A percentile compares a stretch with the other conserved stretches of the same genome.
phyloP scores from a whole-genome alignment of 805 yeast species.

The Saccharomycopsis oosterbeekiorum region DNA sequence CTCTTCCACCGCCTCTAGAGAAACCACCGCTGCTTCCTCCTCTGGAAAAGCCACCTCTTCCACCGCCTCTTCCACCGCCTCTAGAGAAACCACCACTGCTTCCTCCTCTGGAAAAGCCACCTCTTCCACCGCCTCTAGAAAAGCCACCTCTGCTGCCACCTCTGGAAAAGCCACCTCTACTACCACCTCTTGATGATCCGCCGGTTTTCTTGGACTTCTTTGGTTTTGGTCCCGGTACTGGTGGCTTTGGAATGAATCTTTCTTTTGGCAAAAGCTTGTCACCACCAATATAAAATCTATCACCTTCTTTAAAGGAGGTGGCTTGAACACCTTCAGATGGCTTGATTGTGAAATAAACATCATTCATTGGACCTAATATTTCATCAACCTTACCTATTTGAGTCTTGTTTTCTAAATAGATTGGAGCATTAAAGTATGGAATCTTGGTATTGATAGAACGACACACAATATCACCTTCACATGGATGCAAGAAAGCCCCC shows the following conservation, averaged over 20 bases:
- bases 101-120: constrained; percentile 36
- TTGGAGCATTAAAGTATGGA: constrained; percentile 98
- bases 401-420: constrained; percentile 90
- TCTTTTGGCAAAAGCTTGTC: constrained; percentile 94
- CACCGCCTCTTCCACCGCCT: constrained; percentile 27
- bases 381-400: constrained; percentile 97
- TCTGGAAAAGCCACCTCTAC: constrained; percentile 38
- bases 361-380: constrained; percentile 94
- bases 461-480: constrained; percentile 97
- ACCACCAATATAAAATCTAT: constrained; percentile 89
- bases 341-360: constrained; percentile 94
- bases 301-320: constrained; percentile 85
- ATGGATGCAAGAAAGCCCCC: constrained; percentile 86
- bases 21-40: constrained; percentile 27
- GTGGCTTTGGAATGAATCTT: constrained; percentile 95
- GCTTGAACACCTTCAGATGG: constrained; percentile 97
- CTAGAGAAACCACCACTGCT: constrained; percentile 39
- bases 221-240: constrained; percentile 69
- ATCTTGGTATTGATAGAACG: constrained; percentile 76
- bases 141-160: constrained; percentile 39
- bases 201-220: constrained; percentile 55
- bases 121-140: constrained; percentile 39
- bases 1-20: constrained; percentile 26
- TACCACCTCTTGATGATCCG: constrained; percentile 38
- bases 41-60: no score